Base-by-base conservation (phyloP, 2,329 filamentous ascomycete genomes). In the Talaromyces funiculosus region DNA sequence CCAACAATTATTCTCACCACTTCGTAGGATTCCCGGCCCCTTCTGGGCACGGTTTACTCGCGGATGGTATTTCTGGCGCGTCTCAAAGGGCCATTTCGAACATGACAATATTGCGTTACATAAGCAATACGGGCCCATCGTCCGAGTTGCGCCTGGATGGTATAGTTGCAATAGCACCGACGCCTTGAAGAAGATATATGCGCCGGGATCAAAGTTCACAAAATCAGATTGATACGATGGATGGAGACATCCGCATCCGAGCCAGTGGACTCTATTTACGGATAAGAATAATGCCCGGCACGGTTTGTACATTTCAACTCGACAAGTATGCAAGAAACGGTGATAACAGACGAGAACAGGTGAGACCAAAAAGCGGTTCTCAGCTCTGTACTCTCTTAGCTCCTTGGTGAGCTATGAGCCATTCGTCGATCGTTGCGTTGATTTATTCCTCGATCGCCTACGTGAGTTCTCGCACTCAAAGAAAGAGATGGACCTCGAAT, bases 341-440 rank as follows among this genome's bases (percentile, higher is more conserved):
- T 29, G 24, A 22, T 55, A 29, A 40, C 37, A 42, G 51, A 64
- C 10, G n/a, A n/a, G 67, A 68, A 35, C 63, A 79, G 70, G 67
- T 12, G 69, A 72, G 24, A 68, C 67, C 0, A 63, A 67, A 12
- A 75, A 77, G 24, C 72, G 74, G 24, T 79, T 80, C 60, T 73
- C 80, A 10, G 68, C 71, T 3, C 67, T 78, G 1, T 83, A 81
- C 62, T 77, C 76, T 8, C 80, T 83, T 77, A 78, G 73, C 29
- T 76, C 77, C 4, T 65, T 83, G 3, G 69, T 82, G 1, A 70
- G 73, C 42, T 83, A 82, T 58, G 81, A 84, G 65, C 66, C 70
- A 0, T 81, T 78, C 59, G 80, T 82, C 6, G 75, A 84, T 63
- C 71, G 78, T 5, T 82, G 79, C 61, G 72, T 74, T 1, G 71